Evolutionary conservation across 2,329 filamentous ascomycete genomes (phyloP).

Genomic region (Aspergillus thermomutatus): DNA sequence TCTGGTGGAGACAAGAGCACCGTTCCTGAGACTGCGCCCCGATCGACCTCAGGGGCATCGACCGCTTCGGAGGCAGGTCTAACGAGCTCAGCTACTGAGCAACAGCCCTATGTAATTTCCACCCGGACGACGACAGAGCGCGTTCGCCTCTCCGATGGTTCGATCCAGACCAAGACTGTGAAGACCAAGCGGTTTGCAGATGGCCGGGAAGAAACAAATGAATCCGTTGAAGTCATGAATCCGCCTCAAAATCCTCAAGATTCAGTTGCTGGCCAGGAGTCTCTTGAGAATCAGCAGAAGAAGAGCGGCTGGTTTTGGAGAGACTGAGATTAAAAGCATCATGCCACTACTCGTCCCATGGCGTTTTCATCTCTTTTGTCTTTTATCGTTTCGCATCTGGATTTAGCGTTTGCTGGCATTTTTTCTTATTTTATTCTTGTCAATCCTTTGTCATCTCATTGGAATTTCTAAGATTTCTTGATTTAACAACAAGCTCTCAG

Average conservation of each 20-base stretch:
- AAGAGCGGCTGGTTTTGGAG: constrained; percentile 39
- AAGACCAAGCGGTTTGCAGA: constrained; percentile 59
- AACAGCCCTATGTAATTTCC: constrained; percentile 45
- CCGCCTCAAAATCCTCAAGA: constrained; percentile 16
- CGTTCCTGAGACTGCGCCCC: constrained; percentile 16
- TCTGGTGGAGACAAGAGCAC: constrained; percentile 23
- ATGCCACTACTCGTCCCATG: neutral
- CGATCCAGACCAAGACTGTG: constrained; percentile 54
- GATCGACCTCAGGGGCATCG: neutral
- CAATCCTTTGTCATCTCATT: neutral
- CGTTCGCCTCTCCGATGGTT: constrained; percentile 54
- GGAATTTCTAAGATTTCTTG: too few relatives aligned
- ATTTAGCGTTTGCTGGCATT: neutral
- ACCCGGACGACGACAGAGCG: constrained; percentile 58
- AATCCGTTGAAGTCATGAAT: constrained; percentile 47
- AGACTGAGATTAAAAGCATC: constrained; percentile 16
- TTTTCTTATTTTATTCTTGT: neutral
- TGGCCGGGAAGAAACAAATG: constrained; percentile 57
- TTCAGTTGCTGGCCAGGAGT: constrained; percentile 7
- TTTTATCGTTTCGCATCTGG: constrained; percentile 1
- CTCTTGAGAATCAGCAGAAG: constrained; percentile 7
- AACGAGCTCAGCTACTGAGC: constrained; percentile 5
- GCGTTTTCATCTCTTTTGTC: neutral
- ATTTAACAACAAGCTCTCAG: neutral
- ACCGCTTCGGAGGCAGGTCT: neutral